Percentiles rank a stretch among this genome's conserved stretches.
Conservation (phyloP, 2,329 filamentous ascomycete genomes). For the Massarina eburnea region DNA sequence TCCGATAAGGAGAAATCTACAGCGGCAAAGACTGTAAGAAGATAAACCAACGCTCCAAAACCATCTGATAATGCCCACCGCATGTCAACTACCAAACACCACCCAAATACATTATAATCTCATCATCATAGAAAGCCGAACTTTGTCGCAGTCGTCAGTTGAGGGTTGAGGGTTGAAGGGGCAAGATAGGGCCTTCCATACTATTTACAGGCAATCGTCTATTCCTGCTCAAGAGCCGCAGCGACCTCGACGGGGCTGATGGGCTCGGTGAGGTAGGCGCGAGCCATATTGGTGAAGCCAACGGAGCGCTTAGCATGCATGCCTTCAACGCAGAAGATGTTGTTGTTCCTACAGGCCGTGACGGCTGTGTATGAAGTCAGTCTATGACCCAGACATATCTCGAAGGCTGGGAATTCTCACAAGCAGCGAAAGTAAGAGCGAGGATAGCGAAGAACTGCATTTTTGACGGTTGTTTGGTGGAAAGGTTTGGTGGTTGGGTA, state of each 20-base stretch:
- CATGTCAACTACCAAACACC: neutral
- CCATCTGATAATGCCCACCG: neutral
- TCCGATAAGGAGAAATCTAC: neutral
- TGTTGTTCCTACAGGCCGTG: slow-evolving; percentile 1
- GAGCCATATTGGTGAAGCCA: slow-evolving; percentile 4
- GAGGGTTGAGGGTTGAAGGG: neutral
- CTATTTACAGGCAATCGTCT: neutral
- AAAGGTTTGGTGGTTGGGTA: neutral
- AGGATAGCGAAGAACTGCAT: slow-evolving; percentile 9
- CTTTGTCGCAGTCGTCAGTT: neutral
- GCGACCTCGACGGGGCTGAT: neutral
- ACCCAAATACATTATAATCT: neutral
- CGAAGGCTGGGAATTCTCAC: too few species aligned
- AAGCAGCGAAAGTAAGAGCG: neutral
- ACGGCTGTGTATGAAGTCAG: too few species aligned
- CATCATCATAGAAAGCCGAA: too few species aligned
- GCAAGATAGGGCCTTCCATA: neutral
- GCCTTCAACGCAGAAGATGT: slow-evolving; percentile 7
- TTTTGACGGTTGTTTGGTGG: slow-evolving; percentile 1
- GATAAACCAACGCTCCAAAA: neutral
- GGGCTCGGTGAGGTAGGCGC: neutral
- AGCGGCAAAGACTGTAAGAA: neutral
- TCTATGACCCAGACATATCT: too few species aligned
- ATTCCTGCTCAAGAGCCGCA: neutral
- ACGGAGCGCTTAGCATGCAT: slow-evolving; percentile 6